A percentile compares a stretch with the other conserved stretches of the same genome.
phyloP scores from a whole-genome alignment of 208 protist genomes.

The Entamoeba moshkovskii region DNA sequence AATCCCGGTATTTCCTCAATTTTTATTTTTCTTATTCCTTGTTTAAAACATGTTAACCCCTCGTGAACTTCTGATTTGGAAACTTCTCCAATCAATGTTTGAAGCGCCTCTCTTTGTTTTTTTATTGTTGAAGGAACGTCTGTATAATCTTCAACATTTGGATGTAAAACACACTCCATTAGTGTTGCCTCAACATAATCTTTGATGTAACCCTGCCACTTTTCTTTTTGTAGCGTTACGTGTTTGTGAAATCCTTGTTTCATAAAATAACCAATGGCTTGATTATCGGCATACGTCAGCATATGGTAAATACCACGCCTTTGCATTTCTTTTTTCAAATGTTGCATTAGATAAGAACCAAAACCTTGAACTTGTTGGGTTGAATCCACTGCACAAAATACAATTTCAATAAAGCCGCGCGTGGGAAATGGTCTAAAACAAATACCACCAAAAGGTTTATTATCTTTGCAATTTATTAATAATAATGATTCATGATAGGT shows the following conservation, averaged over 20 bases:
- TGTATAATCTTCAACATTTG: background rate
- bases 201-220: constrained; percentile 14
- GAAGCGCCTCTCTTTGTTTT: background rate
- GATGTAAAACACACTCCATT: constrained; percentile 18
- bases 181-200: constrained; percentile 22
- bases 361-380: background rate
- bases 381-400: background rate
- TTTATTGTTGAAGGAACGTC: background rate
- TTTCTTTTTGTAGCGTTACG: background rate
- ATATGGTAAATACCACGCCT: background rate
- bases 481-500: background rate
- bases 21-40: background rate
- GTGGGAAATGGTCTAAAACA: background rate
- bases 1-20: background rate
- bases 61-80: background rate
- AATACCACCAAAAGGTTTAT: background rate
- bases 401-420: background rate
- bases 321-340: background rate
- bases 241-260: constrained; percentile 20
- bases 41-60: background rate
- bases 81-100: background rate
- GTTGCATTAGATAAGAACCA: constrained; percentile 1
- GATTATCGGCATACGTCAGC: constrained; percentile 23
- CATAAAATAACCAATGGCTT: constrained; percentile 17
- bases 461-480: background rate